Evolutionary conservation across 2,329 filamentous ascomycete species (phyloP), one percentile per base, ranked within the genome.

Genomic region (Plenodomus tracheiphilus): DNA sequence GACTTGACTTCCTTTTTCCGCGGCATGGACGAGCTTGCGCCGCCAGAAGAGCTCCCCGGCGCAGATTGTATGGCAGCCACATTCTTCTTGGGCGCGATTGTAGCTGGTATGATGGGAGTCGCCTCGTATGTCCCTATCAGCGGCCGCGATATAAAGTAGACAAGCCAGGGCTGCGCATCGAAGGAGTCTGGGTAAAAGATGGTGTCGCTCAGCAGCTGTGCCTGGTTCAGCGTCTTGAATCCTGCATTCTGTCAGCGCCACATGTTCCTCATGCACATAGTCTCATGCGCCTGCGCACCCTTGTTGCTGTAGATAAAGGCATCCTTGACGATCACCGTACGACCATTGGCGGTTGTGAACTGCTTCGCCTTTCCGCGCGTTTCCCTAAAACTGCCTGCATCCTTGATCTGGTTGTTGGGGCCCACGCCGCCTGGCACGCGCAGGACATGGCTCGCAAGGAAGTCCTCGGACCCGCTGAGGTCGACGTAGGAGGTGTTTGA

Each of bases 371-470:
- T 97, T 57, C 88, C 89, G 72, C 91, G 86, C 69, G 85, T 88
- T 75, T 99, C 94, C 54, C 93, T 86, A 63, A 95, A 78, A 54
- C 70, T 77, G 10, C 70, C 68, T 16, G 75, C 77, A 57, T 83
- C 81, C 59, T 81, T 82, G 51, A 73, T 72, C 38, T 75, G 73
- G 47, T 71, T 68, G 43, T 74, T 73, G 19, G 78, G 78, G 40
- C 73, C 71, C 36, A 78, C 67, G 42, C 70, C 74, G 36, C 75
- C 76, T 36, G 90, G 87, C 60, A 97, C 85, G 63, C 92, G 90
- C 68, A 99, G 81, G 49, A 97, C 91, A 88, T 99, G 94, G 79
- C 94, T 97, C 56, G 86, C 91, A 49, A 99, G 82, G 72, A 99
- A 97, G 64, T 99, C 94, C 72, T 99, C 94, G 47, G 89, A 91